A percentile compares a stretch with the other conserved stretches of the same genome.
phyloP scores from a whole-genome alignment of 495 filamentous ascomycete species.

The Xylaria acuta region DNA sequence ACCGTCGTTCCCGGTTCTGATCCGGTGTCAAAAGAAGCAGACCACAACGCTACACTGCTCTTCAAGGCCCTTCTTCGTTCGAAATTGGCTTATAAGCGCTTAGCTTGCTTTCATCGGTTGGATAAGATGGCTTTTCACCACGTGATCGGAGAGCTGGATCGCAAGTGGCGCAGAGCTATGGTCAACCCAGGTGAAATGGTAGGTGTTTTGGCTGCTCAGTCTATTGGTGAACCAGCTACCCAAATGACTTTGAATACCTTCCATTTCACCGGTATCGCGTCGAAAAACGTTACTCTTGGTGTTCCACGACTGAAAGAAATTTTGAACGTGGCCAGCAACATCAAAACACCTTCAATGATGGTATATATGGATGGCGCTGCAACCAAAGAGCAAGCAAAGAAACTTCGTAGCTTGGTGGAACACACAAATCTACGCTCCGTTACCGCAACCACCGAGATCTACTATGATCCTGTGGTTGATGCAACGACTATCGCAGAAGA shows the following conservation, averaged over 20 bases:
- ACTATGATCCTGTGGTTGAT: slow-evolving; percentile 93
- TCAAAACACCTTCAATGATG: slow-evolving; percentile 98
- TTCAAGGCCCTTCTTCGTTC: slow-evolving; percentile 93
- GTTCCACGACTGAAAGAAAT: slow-evolving; percentile 99
- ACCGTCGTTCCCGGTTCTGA: slow-evolving; percentile 86
- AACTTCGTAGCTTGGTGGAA: slow-evolving; percentile 84
- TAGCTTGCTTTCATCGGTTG: slow-evolving; percentile 81
- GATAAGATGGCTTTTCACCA: slow-evolving; percentile 94
- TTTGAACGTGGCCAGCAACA: slow-evolving; percentile 94
- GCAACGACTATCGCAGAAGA: slow-evolving; percentile 86
- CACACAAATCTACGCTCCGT: slow-evolving; percentile 95
- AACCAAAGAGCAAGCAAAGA: slow-evolving; percentile 82
- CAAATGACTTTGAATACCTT: slow-evolving; percentile 99
- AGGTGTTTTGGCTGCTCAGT: slow-evolving; percentile 95
- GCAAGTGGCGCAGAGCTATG: slow-evolving; percentile 76
- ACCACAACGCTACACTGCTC: slow-evolving; percentile 82
- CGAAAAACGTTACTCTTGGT: slow-evolving; percentile 99
- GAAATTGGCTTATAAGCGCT: slow-evolving; percentile 86
- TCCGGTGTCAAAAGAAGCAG: slow-evolving; percentile 79
- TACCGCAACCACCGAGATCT: slow-evolving; percentile 89
- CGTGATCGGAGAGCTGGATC: slow-evolving; percentile 89
- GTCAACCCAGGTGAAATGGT: slow-evolving; percentile 98
- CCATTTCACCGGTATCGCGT: slow-evolving; percentile 99
- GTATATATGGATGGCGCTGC: slow-evolving; percentile 77
- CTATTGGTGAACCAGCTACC: slow-evolving; percentile 97